Percentiles rank a stretch among this genome's conserved stretches.
Conservation (phyloP, 2,329 filamentous ascomycete genomes). For the Penicillium polonicum region DNA sequence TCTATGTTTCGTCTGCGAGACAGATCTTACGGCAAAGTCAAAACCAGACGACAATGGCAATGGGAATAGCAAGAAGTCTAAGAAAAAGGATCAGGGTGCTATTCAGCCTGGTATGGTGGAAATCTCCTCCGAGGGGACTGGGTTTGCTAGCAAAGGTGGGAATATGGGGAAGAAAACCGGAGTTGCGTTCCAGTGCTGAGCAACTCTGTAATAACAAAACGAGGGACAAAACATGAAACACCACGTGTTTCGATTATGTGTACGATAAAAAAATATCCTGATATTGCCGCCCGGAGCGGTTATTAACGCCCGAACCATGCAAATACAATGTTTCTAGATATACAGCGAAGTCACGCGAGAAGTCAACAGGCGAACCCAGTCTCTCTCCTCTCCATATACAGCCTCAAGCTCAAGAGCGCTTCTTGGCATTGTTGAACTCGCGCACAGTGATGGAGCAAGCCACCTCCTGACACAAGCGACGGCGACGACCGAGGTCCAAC, state of each 20-base stretch:
- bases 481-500: conserved; percentile 70
- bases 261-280: conserved; percentile 15
- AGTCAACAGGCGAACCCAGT: not conserved
- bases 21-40: conserved; percentile 61
- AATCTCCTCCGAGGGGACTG: conserved; percentile 82
- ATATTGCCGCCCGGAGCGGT: conserved; percentile 11
- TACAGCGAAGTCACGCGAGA: conserved; percentile 17
- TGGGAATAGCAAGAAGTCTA: conserved; percentile 34
- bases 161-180: conserved; percentile 77
- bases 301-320: conserved; percentile 28
- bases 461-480: conserved; percentile 81
- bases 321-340: conserved; percentile 24
- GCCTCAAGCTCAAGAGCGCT: conserved; percentile 27
- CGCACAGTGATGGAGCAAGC: conserved; percentile 78
- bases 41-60: conserved; percentile 10
- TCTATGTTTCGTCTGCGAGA: conserved; percentile 83
- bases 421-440: conserved; percentile 66
- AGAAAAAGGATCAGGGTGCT: conserved; percentile 49
- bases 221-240: not conserved
- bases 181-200: conserved; percentile 77
- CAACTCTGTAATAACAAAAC: not conserved
- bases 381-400: not conserved
- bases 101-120: conserved; percentile 72
- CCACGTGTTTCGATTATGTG: conserved; percentile 1
- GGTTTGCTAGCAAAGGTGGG: conserved; percentile 83